phyloP scores from a whole-genome alignment of 2,329 filamentous ascomycete species.

The Tolypocladium tundrense region DNA sequence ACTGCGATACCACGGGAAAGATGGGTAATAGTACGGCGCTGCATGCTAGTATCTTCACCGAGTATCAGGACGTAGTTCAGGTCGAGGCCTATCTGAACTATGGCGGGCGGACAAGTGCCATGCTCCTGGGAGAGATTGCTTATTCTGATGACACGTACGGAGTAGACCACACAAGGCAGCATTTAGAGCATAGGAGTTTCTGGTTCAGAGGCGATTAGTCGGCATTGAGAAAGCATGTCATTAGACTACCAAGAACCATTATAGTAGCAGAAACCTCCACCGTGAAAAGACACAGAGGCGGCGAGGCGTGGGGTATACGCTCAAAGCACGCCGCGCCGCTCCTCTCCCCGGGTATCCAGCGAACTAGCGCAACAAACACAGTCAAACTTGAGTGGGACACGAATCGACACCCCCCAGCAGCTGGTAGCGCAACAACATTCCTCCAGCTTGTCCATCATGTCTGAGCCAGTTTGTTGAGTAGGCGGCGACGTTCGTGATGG shows the following conservation, averaged over 20 bases:
- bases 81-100: neutral
- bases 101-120: neutral
- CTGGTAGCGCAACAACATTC: neutral
- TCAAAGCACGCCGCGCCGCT: slow-evolving; percentile 7
- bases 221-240: neutral
- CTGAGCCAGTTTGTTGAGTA: neutral
- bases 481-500: neutral
- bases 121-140: neutral
- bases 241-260: slow-evolving; percentile 4
- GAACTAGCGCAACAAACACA: slow-evolving; percentile 11
- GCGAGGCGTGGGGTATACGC: slow-evolving; percentile 18
- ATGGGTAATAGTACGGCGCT: neutral
- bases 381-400: neutral
- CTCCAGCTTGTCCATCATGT: neutral
- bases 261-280: slow-evolving; percentile 6
- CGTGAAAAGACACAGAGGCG: slow-evolving; percentile 4
- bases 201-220: neutral
- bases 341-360: slow-evolving; percentile 21
- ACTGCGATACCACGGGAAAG: neutral
- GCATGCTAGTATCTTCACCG: neutral
- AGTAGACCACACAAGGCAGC: neutral
- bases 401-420: neutral
- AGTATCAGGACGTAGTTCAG: neutral
- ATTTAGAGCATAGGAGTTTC: neutral
- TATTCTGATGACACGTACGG: neutral